These are phyloP conservation scores for Kregervanrija delftensis DNA, from an alignment of 805 yeast genomes.

Conservation along the genomic window DNA sequence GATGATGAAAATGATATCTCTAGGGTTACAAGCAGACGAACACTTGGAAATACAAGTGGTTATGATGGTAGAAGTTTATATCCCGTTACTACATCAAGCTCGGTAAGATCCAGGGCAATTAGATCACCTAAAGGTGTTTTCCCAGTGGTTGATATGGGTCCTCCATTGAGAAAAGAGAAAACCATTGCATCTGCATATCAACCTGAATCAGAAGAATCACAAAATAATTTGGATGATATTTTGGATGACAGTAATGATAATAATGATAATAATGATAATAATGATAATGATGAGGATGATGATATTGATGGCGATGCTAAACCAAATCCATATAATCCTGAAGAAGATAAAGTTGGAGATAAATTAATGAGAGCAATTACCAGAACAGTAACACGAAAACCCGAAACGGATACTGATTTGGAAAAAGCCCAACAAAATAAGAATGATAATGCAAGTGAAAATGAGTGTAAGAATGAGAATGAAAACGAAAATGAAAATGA, in stretches of 20 bases:
- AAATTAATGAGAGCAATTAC: constrained; percentile 19
- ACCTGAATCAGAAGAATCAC: constrained; percentile 5
- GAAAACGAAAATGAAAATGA: constrained; percentile 15
- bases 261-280: constrained; percentile 13
- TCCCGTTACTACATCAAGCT: neutral
- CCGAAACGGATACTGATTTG: constrained; percentile 1
- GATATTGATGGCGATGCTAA: constrained; percentile 18
- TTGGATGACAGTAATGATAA: constrained; percentile 21
- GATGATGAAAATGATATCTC: constrained; percentile 12
- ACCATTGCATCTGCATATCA: constrained; percentile 43
- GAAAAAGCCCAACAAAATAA: constrained; percentile 1
- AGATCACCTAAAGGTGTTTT: constrained; percentile 72
- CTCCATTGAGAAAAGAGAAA: constrained; percentile 48
- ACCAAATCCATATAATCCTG: constrained; percentile 24
- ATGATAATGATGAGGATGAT: constrained; percentile 22
- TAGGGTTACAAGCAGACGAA: constrained; percentile 1
- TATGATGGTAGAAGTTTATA: neutral
- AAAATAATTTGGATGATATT: constrained; percentile 5
- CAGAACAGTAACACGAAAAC: constrained; percentile 13
- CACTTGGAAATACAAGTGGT: neutral
- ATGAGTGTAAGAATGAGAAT: constrained; percentile 18
- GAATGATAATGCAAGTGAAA: constrained; percentile 1
- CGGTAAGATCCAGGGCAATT: constrained; percentile 8
- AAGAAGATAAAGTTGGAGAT: constrained; percentile 19
- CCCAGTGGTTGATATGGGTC: constrained; percentile 76